phyloP scores from a whole-genome alignment of 1,284 basidiomycete genomes.

The Heterobasidion parviporum region DNA sequence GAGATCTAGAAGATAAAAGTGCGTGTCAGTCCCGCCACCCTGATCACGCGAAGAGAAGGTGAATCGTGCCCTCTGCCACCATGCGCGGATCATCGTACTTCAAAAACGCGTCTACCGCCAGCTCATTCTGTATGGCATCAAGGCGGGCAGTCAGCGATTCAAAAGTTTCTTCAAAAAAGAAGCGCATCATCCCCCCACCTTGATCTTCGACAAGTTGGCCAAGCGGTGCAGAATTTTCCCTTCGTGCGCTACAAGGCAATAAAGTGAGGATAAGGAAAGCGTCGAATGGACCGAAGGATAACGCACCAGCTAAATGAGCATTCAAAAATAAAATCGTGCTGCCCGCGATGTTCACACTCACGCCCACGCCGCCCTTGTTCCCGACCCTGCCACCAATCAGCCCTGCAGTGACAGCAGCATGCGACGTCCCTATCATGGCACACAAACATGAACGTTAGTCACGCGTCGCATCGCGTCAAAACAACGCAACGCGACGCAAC shows the following conservation, averaged over 20 bases:
- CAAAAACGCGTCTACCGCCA: constrained; percentile 63
- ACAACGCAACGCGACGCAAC: background rate
- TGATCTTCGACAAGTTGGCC: constrained; percentile 69
- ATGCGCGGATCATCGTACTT: constrained; percentile 51
- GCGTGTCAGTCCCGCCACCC: background rate
- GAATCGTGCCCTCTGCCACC: constrained; percentile 50
- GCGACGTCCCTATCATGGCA: constrained; percentile 45
- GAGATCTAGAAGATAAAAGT: constrained; percentile 38
- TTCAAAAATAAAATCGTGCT: constrained; percentile 79
- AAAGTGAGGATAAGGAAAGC: background rate
- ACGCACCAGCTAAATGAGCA: constrained; percentile 75
- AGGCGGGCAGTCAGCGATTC: background rate
- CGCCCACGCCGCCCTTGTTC: constrained; percentile 82
- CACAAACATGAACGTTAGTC: background rate
- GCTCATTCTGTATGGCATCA: constrained; percentile 36
- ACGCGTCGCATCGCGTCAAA: background rate
- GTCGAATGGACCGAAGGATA: background rate
- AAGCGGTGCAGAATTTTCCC: constrained; percentile 60
- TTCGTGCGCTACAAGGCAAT: constrained; percentile 53
- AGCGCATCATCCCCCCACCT: constrained; percentile 29
- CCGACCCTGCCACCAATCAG: constrained; percentile 83
- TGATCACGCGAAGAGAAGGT: background rate
- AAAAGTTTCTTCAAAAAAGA: no score
- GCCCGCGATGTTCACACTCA: constrained; percentile 68
- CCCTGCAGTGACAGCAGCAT: constrained; percentile 73